Base-by-base conservation (phyloP, 2,329 filamentous ascomycete species). In the Didymellaceae sp. region DNA sequence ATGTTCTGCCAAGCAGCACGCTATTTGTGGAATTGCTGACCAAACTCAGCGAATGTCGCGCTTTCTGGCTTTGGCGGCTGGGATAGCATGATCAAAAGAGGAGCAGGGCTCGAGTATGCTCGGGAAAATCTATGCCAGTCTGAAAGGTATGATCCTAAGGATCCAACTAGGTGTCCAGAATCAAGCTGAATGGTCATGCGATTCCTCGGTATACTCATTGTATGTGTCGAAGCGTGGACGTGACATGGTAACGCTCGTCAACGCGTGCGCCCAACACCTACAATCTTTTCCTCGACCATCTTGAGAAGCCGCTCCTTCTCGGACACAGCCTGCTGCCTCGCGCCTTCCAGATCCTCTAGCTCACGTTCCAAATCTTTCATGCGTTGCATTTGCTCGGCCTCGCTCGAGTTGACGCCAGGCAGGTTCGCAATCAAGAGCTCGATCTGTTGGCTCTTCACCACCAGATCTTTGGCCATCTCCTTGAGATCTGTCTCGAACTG, bases 401-500 rank as follows among this genome's bases (percentile, higher is more conserved):
- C 88, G 65, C 87, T 93, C 55, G 86, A 89, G 34, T 90, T 87
- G 17, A 94, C 77, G 0, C 90, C 90, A 0, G 90, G 90, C 2
- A 95, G 78, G 17, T 82, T 83, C 13, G 86, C 87, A 50, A 93
- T 89, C 38, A 94, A 76, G 34, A 84, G 79, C 71, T 94, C 90
- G 55, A 94, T 91, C 75, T 93, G 88, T 75, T 92, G 89, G 63
- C 91, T 87, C 66, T 92, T 91, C 50, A 89, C 72, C 50, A 93
- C 86, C 20, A 94, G 78, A 68, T 93, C 90, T 55, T 84, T 82
- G 28, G 89, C 88, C 44, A 94, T 78, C 71, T 93, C 89, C 53
- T 85, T 78, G 67, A 91, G 82, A 37, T 86, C 84, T 3, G 82
- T 81, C 46, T 82, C 90, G 41, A 84, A 82, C 32, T 88, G 84